Evolutionary conservation across 164 flowering plant genomes (phyloP), one percentile per base, ranked within the genome.

Genomic region (Annona squamosa): DNA sequence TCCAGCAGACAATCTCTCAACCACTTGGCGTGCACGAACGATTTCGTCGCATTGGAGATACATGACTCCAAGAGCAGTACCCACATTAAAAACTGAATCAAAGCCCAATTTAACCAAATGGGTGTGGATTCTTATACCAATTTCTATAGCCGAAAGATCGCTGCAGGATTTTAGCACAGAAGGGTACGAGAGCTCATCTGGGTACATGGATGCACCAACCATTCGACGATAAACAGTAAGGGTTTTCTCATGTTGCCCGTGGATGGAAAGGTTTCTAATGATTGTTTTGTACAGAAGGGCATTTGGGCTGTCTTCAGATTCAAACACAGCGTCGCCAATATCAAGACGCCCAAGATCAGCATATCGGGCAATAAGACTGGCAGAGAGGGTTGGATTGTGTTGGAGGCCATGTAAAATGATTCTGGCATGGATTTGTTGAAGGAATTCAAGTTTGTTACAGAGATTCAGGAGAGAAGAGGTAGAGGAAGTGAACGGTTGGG

Each of bases 381-480:
- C 81, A 56, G 79, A 72, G 64, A 85, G 82, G 5, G 81, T 42
- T 68, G 82, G 81, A 78, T 84, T 86, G 67, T 85, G 88, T 72
- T 83, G 86, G 70, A 83, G 82, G 73, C 89, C 91, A 68, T 83
- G 80, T 70, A 86, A 79, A 74, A 86, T 73, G 75, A 78, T 86
- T 46, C 87, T 77, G 68, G 89, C 84, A 63, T 88, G 89, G 76
- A 84, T 74, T 84, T 88, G 90, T 26, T 73, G 82, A 65, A 88
- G 85, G 42, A 78, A 75, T 18, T 74, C 67, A 6, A 77, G 78
- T 3, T 78, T 70, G 67, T 72, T 83, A 84, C 89, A 85, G 77
- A 82, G 81, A 73, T 69, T 75, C 66, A 87, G 81, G 45, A 85
- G 82, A 69, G 85, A 79, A 62, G 85, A 17, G 17, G 26, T 67